Percentiles rank a stretch among this genome's conserved stretches.
Evolutionary conservation across 2,329 filamentous ascomycete genomes (phyloP).

Genomic region (Helminthosporium solani): DNA sequence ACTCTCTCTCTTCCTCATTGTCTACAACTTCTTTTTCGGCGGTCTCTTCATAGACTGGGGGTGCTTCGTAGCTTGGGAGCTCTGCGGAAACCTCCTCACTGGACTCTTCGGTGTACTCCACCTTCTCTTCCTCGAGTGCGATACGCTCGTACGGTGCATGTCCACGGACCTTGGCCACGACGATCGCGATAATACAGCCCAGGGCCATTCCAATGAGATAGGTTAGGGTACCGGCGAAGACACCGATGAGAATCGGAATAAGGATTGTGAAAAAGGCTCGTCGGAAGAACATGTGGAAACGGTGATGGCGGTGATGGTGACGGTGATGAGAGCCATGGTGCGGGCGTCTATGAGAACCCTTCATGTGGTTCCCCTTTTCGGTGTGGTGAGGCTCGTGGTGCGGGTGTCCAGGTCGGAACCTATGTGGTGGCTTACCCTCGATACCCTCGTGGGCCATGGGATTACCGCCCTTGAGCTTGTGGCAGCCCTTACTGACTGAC

Average conservation of each 20-base stretch:
- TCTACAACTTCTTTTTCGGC: slow-evolving; percentile 35
- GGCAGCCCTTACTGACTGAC: slow-evolving; percentile 36
- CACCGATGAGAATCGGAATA: slow-evolving; percentile 67
- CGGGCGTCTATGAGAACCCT: slow-evolving; percentile 10
- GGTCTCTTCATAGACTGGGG: slow-evolving; percentile 42
- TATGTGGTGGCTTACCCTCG: slow-evolving; percentile 38
- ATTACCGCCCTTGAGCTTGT: slow-evolving; percentile 36
- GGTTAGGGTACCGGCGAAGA: slow-evolving; percentile 66
- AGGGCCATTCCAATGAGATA: slow-evolving; percentile 68
- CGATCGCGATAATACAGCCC: slow-evolving; percentile 61
- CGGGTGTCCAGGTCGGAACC: slow-evolving; percentile 31
- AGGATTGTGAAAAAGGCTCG: slow-evolving; percentile 64
- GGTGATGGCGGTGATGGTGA: slow-evolving; percentile 23
- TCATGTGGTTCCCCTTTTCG: neutral
- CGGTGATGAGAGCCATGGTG: slow-evolving; percentile 19
- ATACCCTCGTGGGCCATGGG: slow-evolving; percentile 32
- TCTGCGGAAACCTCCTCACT: slow-evolving; percentile 36
- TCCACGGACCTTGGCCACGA: slow-evolving; percentile 59
- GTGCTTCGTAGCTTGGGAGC: slow-evolving; percentile 40
- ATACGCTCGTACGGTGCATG: slow-evolving; percentile 37
- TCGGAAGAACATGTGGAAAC: slow-evolving; percentile 37
- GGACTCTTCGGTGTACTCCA: slow-evolving; percentile 9
- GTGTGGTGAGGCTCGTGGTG: slow-evolving; percentile 26
- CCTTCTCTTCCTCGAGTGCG: slow-evolving; percentile 31
- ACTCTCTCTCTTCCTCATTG: neutral